Evolutionary conservation across 1,139 yeast species (phyloP).

Genomic region (Meyerozyma elateridarum): DNA sequence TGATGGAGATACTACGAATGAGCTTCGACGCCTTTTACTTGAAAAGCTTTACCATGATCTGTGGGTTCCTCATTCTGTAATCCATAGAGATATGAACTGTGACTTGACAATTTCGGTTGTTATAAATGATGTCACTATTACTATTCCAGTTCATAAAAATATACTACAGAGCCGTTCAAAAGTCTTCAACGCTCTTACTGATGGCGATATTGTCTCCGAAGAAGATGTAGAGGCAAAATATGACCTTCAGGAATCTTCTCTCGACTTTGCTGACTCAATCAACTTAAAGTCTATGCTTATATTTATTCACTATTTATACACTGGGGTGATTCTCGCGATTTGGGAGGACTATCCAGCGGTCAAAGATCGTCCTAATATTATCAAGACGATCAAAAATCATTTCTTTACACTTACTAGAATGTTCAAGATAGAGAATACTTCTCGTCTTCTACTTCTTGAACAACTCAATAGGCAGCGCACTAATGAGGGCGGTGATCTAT

Average conservation of each 20-base stretch:
- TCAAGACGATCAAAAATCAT: constrained; percentile 16
- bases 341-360: constrained; percentile 23
- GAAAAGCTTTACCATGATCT: too few relatives aligned
- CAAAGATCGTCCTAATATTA: constrained; percentile 15
- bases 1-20: too few relatives aligned
- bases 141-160: constrained; percentile 28
- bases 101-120: too few relatives aligned
- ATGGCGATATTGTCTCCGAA: constrained; percentile 15
- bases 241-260: constrained; percentile 9
- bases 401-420: constrained; percentile 8
- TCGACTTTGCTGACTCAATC: constrained; percentile 17
- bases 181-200: constrained; percentile 18
- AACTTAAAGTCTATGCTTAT: constrained; percentile 26
- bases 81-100: too few relatives aligned
- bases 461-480: constrained; percentile 5
- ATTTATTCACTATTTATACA: constrained; percentile 31
- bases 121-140: constrained; percentile 17
- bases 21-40: too few relatives aligned
- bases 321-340: constrained; percentile 22
- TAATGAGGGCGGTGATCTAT: constrained; percentile 11
- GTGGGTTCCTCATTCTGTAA: too few relatives aligned
- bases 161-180: constrained; percentile 27
- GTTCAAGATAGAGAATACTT: constrained; percentile 16
- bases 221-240: constrained; percentile 22
- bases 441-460: not conserved